Evolutionary conservation across 352 stramenopile genomes (phyloP), one percentile per base, ranked within the genome.

Genomic region (Phytophthora meadii): DNA sequence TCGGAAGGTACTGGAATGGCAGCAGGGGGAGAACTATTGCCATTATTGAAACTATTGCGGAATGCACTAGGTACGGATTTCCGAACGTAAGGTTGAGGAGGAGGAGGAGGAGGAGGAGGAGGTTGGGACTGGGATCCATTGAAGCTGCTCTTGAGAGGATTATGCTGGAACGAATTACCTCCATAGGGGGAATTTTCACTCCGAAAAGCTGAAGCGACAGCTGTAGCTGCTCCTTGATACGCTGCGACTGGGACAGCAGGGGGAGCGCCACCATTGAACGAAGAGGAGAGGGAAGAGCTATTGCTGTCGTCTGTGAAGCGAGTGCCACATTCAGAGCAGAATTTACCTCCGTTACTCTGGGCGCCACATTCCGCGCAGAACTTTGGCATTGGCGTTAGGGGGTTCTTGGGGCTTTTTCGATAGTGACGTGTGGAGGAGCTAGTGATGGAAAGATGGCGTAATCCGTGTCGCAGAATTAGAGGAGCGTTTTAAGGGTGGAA

Each of bases 311-410:
- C 61, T 2, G 62, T 61, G 55, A 81, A 82, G 50, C 72, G 70
- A 2, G 70, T 70, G 70, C 82, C 82, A 61, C 82, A 90, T 65
- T 90, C 79, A 47, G 77, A 68, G 70, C 82, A 90, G 70, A 90
- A 90, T 65, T 77, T 83, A 63, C 77, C 77, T 58, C 79, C 73
- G 8, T 63, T 77, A 59, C 68, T 74, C 54, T 74, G 52, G 37
- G 81, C 72, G 68, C 78, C 78, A 54, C 81, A 89, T 53, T 89
- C 70, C n/a, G 76, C 52, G 64, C 81, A 89, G 58, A 86, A 86
- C 65, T 86, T 86, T 53, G 58, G 48, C 81, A 87, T 87, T 22
- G 22, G 22, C 27, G 9, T 22, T 22, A 22, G 22, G 22, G 22
- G 22, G 22, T 22, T 22, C 12, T 8, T 27, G 36, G 14, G 10